Base-by-base conservation (phyloP, 495 filamentous ascomycete genomes). In the Trichoderma erinaceum region DNA sequence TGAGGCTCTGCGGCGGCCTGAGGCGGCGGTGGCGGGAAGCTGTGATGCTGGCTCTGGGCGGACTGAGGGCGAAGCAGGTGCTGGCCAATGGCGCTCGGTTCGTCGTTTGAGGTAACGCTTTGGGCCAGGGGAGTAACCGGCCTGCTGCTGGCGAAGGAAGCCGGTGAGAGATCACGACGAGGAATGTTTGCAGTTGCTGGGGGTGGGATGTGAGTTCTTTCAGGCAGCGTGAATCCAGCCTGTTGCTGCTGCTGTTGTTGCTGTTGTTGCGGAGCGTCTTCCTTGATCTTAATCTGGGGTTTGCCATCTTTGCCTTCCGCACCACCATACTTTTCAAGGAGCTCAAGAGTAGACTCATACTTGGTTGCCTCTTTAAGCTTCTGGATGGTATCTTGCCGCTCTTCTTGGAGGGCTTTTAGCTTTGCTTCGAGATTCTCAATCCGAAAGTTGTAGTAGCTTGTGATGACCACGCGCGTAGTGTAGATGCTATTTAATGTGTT, bases 321-420 rank as follows among this genome's bases (percentile, higher is more conserved):
- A 0, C 86, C 90, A 46, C 91, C 93, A 75, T 99, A 99, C 74
- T 97, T 99, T 73, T 98, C 90, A 3, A 99, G 85, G 65, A 99
- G 78, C 72, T 97, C 87, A 74, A 96, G 90, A 18, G 95, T 99
- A 8, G 93, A 92, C 77, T 97, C 90, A 79, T 96, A 99, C 74
- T 91, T 96, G 43, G 95, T 99, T 23, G 93, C 93, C 38, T 87
- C 85, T 78, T 98, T 99, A 64, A 99, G 86, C 78, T 92, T 93
- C 73, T 96, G 90, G 70, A 99, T 97, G 1, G 93, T 96, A 72
- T 87, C 86, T 66, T 89, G 85, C 61, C 93, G 87, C 77, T 97
- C 90, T 67, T 85, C 83, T 65, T 94, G 84, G 13, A 92, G 83
- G 2, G 81, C 84, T 67, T 97, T 88, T 29, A 97, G 83, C n/a